These are phyloP conservation scores for Penicillium pancosmium DNA, from an alignment of 495 filamentous ascomycete genomes.

Conservation along the genomic window DNA sequence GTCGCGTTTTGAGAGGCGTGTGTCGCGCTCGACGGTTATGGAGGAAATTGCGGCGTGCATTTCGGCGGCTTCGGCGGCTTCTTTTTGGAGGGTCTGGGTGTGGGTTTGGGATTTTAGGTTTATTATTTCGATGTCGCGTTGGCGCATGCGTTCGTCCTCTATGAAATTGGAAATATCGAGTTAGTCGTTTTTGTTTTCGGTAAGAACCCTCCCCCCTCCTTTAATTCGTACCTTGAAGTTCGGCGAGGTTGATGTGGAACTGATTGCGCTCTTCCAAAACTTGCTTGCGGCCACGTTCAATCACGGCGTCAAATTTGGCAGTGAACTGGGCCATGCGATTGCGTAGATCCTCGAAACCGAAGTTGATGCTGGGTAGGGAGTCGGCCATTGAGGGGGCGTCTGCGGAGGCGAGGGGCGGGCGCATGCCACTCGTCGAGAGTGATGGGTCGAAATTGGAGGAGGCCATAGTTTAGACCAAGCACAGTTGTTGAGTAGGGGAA, in stretches of 20 bases:
- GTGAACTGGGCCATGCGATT: slow-evolving; percentile 95
- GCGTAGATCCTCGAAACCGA: slow-evolving; percentile 94
- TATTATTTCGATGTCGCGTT: slow-evolving; percentile 82
- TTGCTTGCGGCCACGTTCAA: slow-evolving; percentile 83
- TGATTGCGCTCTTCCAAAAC: slow-evolving; percentile 92
- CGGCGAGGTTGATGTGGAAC: slow-evolving; percentile 86
- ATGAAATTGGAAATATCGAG: slow-evolving; percentile 1
- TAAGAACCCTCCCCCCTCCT: too few relatives aligned
- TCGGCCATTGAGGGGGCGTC: slow-evolving; percentile 71
- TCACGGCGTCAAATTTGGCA: slow-evolving; percentile 87
- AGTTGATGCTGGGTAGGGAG: slow-evolving; percentile 85
- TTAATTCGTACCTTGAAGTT: slow-evolving; percentile 72
- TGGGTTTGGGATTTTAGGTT: slow-evolving; percentile 75
- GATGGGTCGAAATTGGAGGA: slow-evolving; percentile 72
- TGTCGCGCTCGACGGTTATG: slow-evolving; percentile 75
- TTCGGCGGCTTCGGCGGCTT: slow-evolving; percentile 83
- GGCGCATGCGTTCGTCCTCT: slow-evolving; percentile 92
- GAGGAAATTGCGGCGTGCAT: slow-evolving; percentile 80
- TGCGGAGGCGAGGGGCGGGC: slow-evolving; percentile 62
- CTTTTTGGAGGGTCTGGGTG: slow-evolving; percentile 79
- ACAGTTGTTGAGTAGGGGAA: too few relatives aligned
- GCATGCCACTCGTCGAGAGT: slow-evolving; percentile 72
- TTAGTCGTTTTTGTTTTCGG: too few relatives aligned
- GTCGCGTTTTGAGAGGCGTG: slow-evolving; percentile 71
- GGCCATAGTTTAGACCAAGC: slow-evolving; percentile 14